Evolutionary conservation across 768 basidiomycete species (phyloP).

Genomic region (Vararia minispora): DNA sequence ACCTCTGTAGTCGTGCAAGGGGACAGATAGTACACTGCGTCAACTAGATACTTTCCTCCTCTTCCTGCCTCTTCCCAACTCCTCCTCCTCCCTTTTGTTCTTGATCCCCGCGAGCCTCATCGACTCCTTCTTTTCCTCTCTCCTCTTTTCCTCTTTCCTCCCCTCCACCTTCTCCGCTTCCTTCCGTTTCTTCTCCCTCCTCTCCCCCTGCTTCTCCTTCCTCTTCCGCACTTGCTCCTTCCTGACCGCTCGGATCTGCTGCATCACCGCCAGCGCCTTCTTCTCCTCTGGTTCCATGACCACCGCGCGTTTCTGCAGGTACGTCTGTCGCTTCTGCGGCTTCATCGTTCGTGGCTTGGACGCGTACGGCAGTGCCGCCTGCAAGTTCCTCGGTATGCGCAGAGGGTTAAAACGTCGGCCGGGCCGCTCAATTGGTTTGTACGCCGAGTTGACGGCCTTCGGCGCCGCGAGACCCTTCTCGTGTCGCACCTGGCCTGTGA

Average conservation of each 20-base stretch:
- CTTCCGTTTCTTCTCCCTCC: constrained; percentile 56
- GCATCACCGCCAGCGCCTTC: constrained; percentile 80
- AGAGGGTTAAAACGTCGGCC: constrained; percentile 86
- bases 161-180: constrained; percentile 62
- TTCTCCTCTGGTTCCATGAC: constrained; percentile 94
- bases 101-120: constrained; percentile 67
- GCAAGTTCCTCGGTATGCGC: constrained; percentile 81
- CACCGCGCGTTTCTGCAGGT: constrained; percentile 89
- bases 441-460: constrained; percentile 70
- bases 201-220: constrained; percentile 80
- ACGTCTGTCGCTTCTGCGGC: constrained; percentile 66
- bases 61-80: constrained; percentile 50
- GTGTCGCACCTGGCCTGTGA: constrained; percentile 87
- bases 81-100: constrained; percentile 52
- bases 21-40: too few relatives aligned
- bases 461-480: constrained; percentile 82
- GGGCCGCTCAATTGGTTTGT: constrained; percentile 72
- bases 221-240: constrained; percentile 78
- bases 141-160: constrained; percentile 54
- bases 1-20: too few relatives aligned
- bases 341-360: constrained; percentile 83
- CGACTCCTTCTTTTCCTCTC: constrained; percentile 63
- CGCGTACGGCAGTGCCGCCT: constrained; percentile 82
- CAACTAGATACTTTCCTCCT: constrained; percentile 25
- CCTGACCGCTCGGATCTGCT: constrained; percentile 85